phyloP scores from a whole-genome alignment of 2,329 filamentous ascomycete species.

The Paramyrothecium sp. region DNA sequence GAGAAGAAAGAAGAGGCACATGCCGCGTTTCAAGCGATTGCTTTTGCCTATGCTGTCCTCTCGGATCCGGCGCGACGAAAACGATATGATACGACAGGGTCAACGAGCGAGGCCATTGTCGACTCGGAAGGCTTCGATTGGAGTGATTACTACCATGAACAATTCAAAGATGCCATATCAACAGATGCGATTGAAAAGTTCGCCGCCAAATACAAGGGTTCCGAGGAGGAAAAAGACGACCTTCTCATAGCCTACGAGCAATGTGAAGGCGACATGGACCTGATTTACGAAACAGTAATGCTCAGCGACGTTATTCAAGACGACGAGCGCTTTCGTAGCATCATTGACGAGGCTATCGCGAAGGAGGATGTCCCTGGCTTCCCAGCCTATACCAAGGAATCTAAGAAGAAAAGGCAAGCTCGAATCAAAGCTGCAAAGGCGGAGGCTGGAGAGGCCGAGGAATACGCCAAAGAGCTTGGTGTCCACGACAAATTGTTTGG shows the following conservation, averaged over 20 bases:
- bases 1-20: conserved; percentile 72
- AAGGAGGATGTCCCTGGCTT: conserved; percentile 65
- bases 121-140: conserved; percentile 84
- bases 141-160: conserved; percentile 83
- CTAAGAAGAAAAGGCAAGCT: conserved; percentile 59
- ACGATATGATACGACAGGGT: conserved; percentile 88
- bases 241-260: conserved; percentile 74
- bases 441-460: conserved; percentile 72
- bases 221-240: conserved; percentile 80
- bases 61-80: conserved; percentile 78
- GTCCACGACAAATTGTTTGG: conserved; percentile 69
- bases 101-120: conserved; percentile 77
- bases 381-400: conserved; percentile 70
- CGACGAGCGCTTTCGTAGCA: conserved; percentile 77
- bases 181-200: conserved; percentile 74
- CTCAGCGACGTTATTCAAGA: conserved; percentile 80
- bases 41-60: conserved; percentile 91
- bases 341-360: conserved; percentile 80
- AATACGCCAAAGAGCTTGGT: conserved; percentile 72
- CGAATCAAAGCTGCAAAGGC: conserved; percentile 61
- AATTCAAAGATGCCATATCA: conserved; percentile 76
- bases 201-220: conserved; percentile 75
- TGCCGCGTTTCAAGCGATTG: conserved; percentile 81
- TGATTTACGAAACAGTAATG: conserved; percentile 81
- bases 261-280: conserved; percentile 71